phyloP scores from a whole-genome alignment of 2,329 filamentous ascomycete species.

The Sporothrix mexicana region DNA sequence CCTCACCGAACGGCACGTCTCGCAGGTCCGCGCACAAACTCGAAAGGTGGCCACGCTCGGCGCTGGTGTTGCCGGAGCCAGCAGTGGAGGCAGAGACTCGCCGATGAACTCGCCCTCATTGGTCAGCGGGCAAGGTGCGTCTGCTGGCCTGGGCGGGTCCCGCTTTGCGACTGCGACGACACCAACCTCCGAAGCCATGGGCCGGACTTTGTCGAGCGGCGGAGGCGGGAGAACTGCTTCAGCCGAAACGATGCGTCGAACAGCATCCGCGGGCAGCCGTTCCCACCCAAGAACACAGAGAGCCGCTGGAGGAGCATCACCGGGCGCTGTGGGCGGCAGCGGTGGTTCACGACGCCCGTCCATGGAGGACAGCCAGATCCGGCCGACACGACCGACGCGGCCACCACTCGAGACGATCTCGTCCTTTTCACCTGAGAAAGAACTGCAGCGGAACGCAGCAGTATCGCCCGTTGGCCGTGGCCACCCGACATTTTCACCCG shows the following conservation, averaged over 20 bases:
- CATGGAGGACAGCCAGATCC: conserved; percentile 25
- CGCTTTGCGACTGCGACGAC: neutral
- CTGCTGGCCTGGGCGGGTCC: neutral
- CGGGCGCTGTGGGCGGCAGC: conserved; percentile 1
- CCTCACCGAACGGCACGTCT: conserved; percentile 88
- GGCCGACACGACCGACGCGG: conserved; percentile 44
- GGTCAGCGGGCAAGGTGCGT: conserved; percentile 35
- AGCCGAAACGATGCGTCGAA: conserved; percentile 42
- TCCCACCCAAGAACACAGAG: neutral
- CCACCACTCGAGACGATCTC: conserved; percentile 41
- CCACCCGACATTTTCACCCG: conserved; percentile 43
- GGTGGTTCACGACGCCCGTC: conserved; percentile 39
- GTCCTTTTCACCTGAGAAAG: neutral
- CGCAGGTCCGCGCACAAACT: conserved; percentile 89
- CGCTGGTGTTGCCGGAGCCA: conserved; percentile 40
- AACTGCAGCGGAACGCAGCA: too few relatives aligned
- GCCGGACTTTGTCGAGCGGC: conserved; percentile 56
- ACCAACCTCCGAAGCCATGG: conserved; percentile 54
- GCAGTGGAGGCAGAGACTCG: conserved; percentile 49
- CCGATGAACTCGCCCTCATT: conserved; percentile 64
- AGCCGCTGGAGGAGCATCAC: neutral
- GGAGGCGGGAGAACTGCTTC: conserved; percentile 57
- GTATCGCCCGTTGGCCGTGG: neutral
- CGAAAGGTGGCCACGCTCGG: conserved; percentile 68
- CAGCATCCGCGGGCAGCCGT: conserved; percentile 18